A percentile compares a stretch with the other conserved stretches of the same genome.
phyloP scores from a whole-genome alignment of 352 stramenopile genomes.

The Globisporangium carolinianum region DNA sequence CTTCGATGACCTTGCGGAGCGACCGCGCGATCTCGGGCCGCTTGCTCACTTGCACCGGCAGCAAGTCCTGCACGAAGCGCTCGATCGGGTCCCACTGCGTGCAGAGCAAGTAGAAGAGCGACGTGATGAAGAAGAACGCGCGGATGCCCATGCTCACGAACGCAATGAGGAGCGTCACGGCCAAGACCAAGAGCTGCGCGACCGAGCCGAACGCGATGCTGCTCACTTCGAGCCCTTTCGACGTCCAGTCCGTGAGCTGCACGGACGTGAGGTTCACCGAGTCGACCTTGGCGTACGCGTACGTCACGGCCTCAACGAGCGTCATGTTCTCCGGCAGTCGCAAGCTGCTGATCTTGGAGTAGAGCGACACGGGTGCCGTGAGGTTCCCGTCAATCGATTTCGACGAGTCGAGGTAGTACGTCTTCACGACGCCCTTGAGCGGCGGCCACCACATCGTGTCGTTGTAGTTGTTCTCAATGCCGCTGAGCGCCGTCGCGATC shows the following conservation, averaged over 20 bases:
- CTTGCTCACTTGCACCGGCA: constrained; percentile 73
- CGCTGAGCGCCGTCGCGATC: constrained; percentile 68
- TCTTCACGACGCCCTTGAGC: constrained; percentile 74
- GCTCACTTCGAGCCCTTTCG: constrained; percentile 78
- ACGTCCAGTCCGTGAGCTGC: constrained; percentile 82
- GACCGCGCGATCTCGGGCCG: constrained; percentile 61
- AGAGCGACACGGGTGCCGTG: constrained; percentile 41
- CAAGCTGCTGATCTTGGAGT: constrained; percentile 30
- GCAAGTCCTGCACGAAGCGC: constrained; percentile 67
- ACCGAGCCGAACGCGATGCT: constrained; percentile 77
- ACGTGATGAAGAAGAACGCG: constrained; percentile 85
- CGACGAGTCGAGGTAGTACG: constrained; percentile 65
- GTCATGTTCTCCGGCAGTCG: constrained; percentile 79
- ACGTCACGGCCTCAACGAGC: constrained; percentile 55
- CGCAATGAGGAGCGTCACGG: constrained; percentile 73
- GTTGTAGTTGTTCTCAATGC: constrained; percentile 85
- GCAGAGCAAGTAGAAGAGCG: constrained; percentile 81
- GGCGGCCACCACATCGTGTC: constrained; percentile 87
- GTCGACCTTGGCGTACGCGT: constrained; percentile 81
- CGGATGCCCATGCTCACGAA: constrained; percentile 84
- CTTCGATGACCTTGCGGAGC: constrained; percentile 75
- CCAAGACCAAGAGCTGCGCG: constrained; percentile 68
- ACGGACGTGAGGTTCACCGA: constrained; percentile 81
- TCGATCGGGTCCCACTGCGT: constrained; percentile 86
- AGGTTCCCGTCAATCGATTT: constrained; percentile 51